phyloP scores from a whole-genome alignment of 208 protist genomes.

The Novymonas esmeraldas region DNA sequence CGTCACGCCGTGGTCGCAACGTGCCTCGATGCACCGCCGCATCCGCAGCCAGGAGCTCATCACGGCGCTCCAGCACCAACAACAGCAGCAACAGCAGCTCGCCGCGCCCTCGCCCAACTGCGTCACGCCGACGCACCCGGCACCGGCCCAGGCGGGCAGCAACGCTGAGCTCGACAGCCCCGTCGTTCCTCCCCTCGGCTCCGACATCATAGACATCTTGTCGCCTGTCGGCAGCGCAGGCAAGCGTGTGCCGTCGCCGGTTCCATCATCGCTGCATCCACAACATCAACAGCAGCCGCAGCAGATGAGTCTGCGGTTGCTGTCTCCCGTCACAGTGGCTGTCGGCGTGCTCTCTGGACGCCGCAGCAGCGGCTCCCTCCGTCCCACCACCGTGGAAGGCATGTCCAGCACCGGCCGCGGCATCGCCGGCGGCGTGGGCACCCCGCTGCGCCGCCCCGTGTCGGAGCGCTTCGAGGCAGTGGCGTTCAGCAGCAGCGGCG shows the following conservation, averaged over 20 bases:
- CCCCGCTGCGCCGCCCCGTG: conserved; percentile 40
- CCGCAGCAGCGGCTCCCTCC: conserved; percentile 12
- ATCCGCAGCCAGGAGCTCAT: conserved; percentile 36
- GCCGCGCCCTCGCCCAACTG: conserved; percentile 9
- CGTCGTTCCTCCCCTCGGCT: background rate
- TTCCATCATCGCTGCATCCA: background rate
- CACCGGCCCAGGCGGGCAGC: background rate
- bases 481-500: conserved; percentile 12
- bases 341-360: background rate
- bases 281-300: background rate
- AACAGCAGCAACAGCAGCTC: conserved; percentile 28
- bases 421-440: conserved; percentile 4
- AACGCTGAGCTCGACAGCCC: conserved; percentile 1
- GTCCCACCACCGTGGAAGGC: conserved; percentile 7
- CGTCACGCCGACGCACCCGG: conserved; percentile 11
- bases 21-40: conserved; percentile 33
- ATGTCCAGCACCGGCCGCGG: conserved; percentile 13
- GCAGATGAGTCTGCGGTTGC: background rate
- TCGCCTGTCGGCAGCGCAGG: background rate
- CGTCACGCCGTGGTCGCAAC: conserved; percentile 44
- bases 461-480: conserved; percentile 41
- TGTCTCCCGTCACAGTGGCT: background rate
- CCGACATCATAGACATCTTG: background rate
- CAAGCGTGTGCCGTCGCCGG: background rate
- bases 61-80: no score